These are phyloP conservation scores for Cairneyella variabilis DNA, from an alignment of 495 filamentous ascomycete genomes.

Conservation along the genomic window DNA sequence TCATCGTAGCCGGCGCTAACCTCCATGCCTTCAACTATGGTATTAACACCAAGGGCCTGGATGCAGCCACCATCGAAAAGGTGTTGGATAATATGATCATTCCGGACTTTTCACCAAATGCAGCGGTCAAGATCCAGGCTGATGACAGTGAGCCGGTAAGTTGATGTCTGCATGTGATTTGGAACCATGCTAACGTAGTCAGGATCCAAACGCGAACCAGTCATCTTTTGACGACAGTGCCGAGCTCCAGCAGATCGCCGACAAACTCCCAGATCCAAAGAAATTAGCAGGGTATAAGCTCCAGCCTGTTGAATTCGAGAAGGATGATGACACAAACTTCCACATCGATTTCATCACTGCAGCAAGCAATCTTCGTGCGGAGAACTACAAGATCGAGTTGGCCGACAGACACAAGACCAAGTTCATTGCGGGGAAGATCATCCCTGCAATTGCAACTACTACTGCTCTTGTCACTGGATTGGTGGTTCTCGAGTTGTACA, in stretches of 20 bases:
- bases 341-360: conserved; percentile 99
- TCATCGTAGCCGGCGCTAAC: conserved; percentile 83
- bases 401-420: conserved; percentile 97
- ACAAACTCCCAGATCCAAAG: conserved; percentile 70
- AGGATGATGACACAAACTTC: conserved; percentile 96
- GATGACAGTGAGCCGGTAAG: conserved; percentile 83
- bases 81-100: conserved; percentile 92
- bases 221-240: conserved; percentile 61
- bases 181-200: conserved; percentile 1
- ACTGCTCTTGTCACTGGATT: conserved; percentile 94
- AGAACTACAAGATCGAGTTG: conserved; percentile 93
- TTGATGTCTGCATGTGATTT: background rate
- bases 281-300: conserved; percentile 82
- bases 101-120: conserved; percentile 89
- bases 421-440: conserved; percentile 99
- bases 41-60: conserved; percentile 73
- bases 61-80: conserved; percentile 64
- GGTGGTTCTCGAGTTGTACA: conserved; percentile 90
- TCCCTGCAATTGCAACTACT: conserved; percentile 96
- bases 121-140: conserved; percentile 94
- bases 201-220: conserved; percentile 71
- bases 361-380: conserved; percentile 91
- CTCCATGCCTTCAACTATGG: conserved; percentile 98
- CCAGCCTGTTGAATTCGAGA: conserved; percentile 94
- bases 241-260: conserved; percentile 65